These are phyloP conservation scores for Coemansia sp. DNA, from an alignment of 192 early-diverging fungal species.

Conservation along the genomic window DNA sequence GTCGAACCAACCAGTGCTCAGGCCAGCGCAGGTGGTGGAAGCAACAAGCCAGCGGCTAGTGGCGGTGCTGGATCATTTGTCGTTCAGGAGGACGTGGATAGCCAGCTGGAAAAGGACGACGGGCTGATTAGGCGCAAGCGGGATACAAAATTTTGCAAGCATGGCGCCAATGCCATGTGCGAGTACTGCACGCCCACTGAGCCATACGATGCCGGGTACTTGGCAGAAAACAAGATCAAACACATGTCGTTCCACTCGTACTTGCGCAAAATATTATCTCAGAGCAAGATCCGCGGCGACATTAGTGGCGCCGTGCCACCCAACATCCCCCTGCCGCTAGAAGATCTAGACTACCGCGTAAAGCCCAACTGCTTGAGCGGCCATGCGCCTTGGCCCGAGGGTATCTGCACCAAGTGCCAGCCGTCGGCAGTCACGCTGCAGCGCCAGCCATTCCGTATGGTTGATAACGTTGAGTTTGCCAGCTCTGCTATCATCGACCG, in stretches of 20 bases:
- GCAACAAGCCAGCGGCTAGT: not conserved
- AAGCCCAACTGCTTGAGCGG: conserved; percentile 76
- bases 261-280: conserved; percentile 72
- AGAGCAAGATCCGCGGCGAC: conserved; percentile 67
- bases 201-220: conserved; percentile 88
- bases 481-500: conserved; percentile 75
- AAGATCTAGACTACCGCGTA: conserved; percentile 81
- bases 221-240: conserved; percentile 93
- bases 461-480: conserved; percentile 98
- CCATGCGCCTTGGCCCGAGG: conserved; percentile 90
- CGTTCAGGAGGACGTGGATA: conserved; percentile 78
- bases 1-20: conserved; percentile 16
- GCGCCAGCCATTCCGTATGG: conserved; percentile 89
- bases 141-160: conserved; percentile 77
- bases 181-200: conserved; percentile 56
- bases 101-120: conserved; percentile 75
- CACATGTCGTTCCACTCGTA: conserved; percentile 97
- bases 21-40: not conserved
- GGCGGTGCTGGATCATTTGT: conserved; percentile 14
- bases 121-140: conserved; percentile 82
- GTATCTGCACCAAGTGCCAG: conserved; percentile 98
- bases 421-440: conserved; percentile 91
- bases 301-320: conserved; percentile 46
- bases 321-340: conserved; percentile 80
- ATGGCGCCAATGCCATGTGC: conserved; percentile 49